Evolutionary conservation across 2,329 filamentous ascomycete species (phyloP).

Genomic region (Ophiostoma himal-ulmi): DNA sequence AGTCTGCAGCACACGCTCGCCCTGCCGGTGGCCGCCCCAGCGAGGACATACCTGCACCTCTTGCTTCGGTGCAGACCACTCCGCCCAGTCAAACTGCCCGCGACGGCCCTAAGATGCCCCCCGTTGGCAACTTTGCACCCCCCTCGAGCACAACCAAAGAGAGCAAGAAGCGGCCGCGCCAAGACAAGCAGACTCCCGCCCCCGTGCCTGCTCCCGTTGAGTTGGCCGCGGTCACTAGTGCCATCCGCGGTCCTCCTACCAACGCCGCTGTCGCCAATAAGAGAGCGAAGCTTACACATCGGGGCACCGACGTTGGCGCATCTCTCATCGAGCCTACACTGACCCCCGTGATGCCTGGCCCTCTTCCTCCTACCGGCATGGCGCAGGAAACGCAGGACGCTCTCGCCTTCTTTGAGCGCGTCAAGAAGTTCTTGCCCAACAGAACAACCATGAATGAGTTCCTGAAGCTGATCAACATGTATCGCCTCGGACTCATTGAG

Average conservation of each 20-base stretch:
- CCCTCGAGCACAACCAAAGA: conserved; percentile 77
- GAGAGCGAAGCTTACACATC: conserved; percentile 69
- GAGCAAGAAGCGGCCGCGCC: conserved; percentile 75
- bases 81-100: conserved; percentile 46
- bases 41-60: conserved; percentile 55
- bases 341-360: conserved; percentile 80
- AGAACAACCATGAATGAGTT: conserved; percentile 92
- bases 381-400: conserved; percentile 76
- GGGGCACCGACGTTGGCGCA: conserved; percentile 48
- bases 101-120: conserved; percentile 75
- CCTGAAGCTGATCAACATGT: conserved; percentile 92
- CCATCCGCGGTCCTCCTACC: conserved; percentile 35
- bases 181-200: conserved; percentile 49
- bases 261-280: conserved; percentile 42
- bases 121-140: conserved; percentile 89
- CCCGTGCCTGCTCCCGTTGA: conserved; percentile 42
- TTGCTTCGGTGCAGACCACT: conserved; percentile 48
- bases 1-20: conserved; percentile 61
- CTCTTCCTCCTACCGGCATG: conserved; percentile 69
- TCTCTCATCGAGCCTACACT: conserved; percentile 75
- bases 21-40: conserved; percentile 56
- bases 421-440: conserved; percentile 93
- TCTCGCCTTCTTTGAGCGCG: conserved; percentile 87
- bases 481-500: conserved; percentile 87
- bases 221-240: conserved; percentile 34